Conservation (phyloP, 2,329 filamentous ascomycete species). For the Fusarium guadeloupense region DNA sequence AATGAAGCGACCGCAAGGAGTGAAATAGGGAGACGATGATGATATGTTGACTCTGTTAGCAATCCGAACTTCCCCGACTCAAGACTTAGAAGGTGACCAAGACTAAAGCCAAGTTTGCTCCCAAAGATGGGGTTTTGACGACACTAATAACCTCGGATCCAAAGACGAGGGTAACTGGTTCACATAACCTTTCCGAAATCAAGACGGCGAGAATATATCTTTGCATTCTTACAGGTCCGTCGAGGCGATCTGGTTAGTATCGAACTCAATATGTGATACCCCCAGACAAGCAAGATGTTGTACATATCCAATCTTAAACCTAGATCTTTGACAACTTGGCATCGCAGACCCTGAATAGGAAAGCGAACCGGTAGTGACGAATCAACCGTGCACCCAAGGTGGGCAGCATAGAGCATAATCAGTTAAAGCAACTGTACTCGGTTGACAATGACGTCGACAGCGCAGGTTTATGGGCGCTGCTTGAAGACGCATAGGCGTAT, state of each 20-base stretch:
- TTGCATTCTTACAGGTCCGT: background rate
- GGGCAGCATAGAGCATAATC: constrained; percentile 5
- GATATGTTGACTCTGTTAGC: too few relatives aligned
- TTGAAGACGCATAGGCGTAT: constrained; percentile 6
- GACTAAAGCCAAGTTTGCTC: too few relatives aligned
- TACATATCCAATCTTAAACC: background rate
- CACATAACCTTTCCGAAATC: too few relatives aligned
- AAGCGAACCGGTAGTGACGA: background rate
- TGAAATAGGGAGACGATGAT: background rate
- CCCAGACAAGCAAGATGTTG: background rate
- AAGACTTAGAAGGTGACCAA: too few relatives aligned
- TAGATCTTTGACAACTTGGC: background rate
- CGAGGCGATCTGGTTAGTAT: background rate
- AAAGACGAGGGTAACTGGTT: too few relatives aligned
- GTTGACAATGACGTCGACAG: constrained; percentile 14
- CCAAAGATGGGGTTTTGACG: too few relatives aligned
- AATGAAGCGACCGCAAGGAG: background rate
- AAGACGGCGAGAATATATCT: too few relatives aligned
- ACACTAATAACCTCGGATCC: too few relatives aligned
- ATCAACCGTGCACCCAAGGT: background rate
- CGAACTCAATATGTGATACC: background rate
- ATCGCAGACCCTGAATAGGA: background rate
- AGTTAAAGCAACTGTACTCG: constrained; percentile 7
- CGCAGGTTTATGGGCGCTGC: background rate
- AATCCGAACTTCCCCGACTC: too few relatives aligned